These are phyloP conservation scores for Tetrapisispora nanseiensis DNA, from an alignment of 805 yeast species.

Conservation along the genomic window DNA sequence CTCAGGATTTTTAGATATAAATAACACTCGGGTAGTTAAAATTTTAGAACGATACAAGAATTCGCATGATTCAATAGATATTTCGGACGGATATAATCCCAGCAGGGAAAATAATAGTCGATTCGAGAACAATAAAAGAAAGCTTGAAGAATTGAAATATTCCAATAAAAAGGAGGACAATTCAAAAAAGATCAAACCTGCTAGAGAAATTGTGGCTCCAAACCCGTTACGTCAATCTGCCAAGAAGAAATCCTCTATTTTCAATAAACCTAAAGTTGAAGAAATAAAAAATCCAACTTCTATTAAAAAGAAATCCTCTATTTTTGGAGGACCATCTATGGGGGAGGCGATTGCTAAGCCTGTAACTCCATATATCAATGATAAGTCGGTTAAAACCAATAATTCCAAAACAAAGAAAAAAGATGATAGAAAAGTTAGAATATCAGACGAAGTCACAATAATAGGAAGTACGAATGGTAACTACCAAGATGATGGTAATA, in stretches of 20 bases:
- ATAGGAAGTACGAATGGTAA: constrained; percentile 5
- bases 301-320: constrained; percentile 25
- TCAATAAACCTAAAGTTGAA: not conserved
- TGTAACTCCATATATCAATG: constrained; percentile 11
- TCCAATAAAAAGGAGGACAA: not conserved
- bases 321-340: constrained; percentile 21
- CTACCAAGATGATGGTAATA: constrained; percentile 1
- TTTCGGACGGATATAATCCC: not conserved
- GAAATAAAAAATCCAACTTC: constrained; percentile 1
- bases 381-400: constrained; percentile 4
- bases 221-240: not conserved
- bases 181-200: not conserved
- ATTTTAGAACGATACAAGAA: constrained; percentile 10
- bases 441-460: constrained; percentile 14
- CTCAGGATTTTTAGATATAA: constrained; percentile 20
- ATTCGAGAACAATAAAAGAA: constrained; percentile 4
- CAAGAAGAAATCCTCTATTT: not conserved
- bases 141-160: not conserved
- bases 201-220: not conserved
- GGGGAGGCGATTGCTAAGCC: constrained; percentile 4
- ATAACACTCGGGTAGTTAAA: constrained; percentile 11
- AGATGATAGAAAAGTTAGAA: constrained; percentile 13
- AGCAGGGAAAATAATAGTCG: not conserved
- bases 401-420: constrained; percentile 3
- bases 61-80: not conserved